A percentile compares a stretch with the other conserved stretches of the same genome.
Conservation (phyloP, 768 basidiomycete species). For the Asterophora parasitica region DNA sequence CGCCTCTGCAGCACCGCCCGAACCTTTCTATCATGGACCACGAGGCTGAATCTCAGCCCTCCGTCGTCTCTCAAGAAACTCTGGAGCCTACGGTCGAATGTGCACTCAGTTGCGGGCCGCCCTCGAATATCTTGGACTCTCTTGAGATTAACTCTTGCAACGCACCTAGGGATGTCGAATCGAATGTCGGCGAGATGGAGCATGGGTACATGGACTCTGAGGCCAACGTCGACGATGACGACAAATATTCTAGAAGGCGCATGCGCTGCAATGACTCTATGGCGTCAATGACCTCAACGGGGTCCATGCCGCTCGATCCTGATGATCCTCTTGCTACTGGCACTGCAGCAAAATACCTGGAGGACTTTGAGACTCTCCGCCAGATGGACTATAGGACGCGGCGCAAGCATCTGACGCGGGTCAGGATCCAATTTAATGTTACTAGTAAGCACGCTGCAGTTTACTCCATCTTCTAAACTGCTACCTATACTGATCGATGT, state of each 20-base stretch:
- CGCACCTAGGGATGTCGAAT: conserved; percentile 15
- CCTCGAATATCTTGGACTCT: conserved; percentile 49
- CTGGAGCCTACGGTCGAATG: conserved; percentile 26
- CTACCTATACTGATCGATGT: conserved; percentile 9
- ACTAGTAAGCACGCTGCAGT: conserved; percentile 41
- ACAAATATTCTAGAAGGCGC: conserved; percentile 20
- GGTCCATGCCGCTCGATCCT: conserved; percentile 58
- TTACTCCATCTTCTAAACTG: neutral
- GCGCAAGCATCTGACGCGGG: conserved; percentile 58
- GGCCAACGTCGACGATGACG: conserved; percentile 7
- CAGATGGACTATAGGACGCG: conserved; percentile 66
- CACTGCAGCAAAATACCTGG: conserved; percentile 40
- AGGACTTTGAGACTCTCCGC: conserved; percentile 57
- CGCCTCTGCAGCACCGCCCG: conserved; percentile 17
- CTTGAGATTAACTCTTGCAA: conserved; percentile 35
- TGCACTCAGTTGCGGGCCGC: conserved; percentile 39
- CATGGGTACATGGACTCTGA: conserved; percentile 10
- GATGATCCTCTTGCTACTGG: conserved; percentile 73
- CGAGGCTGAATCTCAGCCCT: conserved; percentile 27
- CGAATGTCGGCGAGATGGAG: conserved; percentile 4
- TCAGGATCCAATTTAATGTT: conserved; percentile 72
- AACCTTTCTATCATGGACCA: conserved; percentile 23
- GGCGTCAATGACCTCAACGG: conserved; percentile 34
- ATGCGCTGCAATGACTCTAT: conserved; percentile 40
- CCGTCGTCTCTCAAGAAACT: conserved; percentile 15